Evolutionary conservation across 305 asterid species (phyloP).

Genomic region (Ruellia speciosa): DNA sequence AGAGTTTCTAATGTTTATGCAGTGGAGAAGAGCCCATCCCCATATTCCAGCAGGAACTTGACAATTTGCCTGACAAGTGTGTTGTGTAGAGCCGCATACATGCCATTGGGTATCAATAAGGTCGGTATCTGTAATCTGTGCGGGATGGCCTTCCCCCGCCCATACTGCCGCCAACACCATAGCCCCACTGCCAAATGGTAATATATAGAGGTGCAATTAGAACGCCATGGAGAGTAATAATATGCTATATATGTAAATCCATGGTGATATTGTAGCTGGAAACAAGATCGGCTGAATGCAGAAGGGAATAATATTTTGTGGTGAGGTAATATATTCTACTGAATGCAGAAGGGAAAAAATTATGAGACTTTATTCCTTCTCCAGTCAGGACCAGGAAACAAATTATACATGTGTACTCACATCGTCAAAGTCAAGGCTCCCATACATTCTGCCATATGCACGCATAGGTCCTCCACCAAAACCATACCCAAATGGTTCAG

Average conservation of each 20-base stretch:
- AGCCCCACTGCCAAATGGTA: constrained; percentile 77
- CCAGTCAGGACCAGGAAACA: constrained; percentile 10
- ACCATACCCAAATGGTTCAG: constrained; percentile 73
- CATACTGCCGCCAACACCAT: constrained; percentile 76
- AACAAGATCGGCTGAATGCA: background rate
- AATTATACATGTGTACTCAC: constrained; percentile 43
- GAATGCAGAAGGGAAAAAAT: background rate
- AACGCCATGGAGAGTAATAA: background rate
- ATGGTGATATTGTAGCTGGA: too few relatives aligned
- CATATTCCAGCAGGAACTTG: too few relatives aligned
- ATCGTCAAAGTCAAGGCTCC: constrained; percentile 78
- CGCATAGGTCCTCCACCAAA: constrained; percentile 51
- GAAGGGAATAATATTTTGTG: too few relatives aligned
- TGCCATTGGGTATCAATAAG: constrained; percentile 38
- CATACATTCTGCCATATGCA: constrained; percentile 80
- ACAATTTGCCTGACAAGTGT: too few relatives aligned
- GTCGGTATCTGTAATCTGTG: constrained; percentile 74
- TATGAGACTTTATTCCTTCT: background rate
- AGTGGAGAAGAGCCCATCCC: too few relatives aligned
- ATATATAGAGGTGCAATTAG: too few relatives aligned
- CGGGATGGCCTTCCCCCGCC: constrained; percentile 67
- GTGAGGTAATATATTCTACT: background rate
- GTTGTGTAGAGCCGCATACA: too few relatives aligned
- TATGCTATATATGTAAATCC: background rate
- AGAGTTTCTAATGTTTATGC: too few relatives aligned